Conservation (phyloP, 176 grass and related monocot species). For the Ampelocalamus luodianensis region DNA sequence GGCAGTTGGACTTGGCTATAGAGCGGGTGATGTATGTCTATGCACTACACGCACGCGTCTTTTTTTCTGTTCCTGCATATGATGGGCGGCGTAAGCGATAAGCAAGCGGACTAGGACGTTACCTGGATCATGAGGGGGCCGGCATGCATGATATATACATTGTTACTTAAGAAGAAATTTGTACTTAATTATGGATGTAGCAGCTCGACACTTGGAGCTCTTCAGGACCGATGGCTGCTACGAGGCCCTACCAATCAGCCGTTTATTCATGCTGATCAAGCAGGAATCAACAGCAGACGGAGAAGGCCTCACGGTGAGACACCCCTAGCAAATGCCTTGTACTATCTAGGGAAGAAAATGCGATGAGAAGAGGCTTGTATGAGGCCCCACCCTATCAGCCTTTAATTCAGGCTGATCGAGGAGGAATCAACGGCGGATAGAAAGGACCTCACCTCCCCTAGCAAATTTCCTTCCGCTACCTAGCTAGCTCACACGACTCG, state of each 20-base stretch:
- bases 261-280: too few species aligned
- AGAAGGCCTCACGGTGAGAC: too few species aligned
- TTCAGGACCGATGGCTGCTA: not conserved
- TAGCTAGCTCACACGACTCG: not conserved
- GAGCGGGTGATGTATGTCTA: not conserved
- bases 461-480: too few species aligned
- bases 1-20: not conserved
- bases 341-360: too few species aligned
- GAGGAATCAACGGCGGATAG: too few species aligned
- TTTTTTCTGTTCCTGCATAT: not conserved
- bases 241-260: too few species aligned
- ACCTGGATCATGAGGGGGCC: not conserved
- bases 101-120: slow-evolving; percentile 19
- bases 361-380: too few species aligned
- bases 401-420: too few species aligned
- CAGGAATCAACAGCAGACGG: too few species aligned
- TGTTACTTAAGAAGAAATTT: not conserved
- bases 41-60: not conserved
- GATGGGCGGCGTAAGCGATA: slow-evolving; percentile 7
- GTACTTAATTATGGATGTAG: not conserved
- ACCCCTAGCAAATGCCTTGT: too few species aligned
- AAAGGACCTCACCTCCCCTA: too few species aligned
- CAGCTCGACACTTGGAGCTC: slow-evolving; percentile 14
- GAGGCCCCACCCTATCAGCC: too few species aligned
- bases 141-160: not conserved